A percentile compares a stretch with the other conserved stretches of the same genome.
Evolutionary conservation across 768 basidiomycete species (phyloP).

Genomic region (Cantharellus anzutake): DNA sequence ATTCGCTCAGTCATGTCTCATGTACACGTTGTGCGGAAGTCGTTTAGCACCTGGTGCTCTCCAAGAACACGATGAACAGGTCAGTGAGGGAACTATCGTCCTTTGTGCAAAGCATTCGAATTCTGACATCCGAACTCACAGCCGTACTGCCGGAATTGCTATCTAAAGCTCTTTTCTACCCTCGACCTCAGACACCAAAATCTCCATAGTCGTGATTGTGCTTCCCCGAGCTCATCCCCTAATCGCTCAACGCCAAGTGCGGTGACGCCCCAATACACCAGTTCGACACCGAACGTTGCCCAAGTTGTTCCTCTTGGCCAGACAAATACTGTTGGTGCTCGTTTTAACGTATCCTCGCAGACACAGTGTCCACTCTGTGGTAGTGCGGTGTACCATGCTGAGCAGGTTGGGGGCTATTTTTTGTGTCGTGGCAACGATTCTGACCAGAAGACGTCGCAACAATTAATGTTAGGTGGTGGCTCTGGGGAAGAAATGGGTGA

Average conservation of each 20-base stretch:
- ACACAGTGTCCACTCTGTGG: conserved; percentile 50
- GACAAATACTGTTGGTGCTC: conserved; percentile 1
- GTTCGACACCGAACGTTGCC: not conserved
- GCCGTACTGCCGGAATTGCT: conserved; percentile 56
- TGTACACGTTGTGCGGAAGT: conserved; percentile 59
- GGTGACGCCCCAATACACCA: not conserved
- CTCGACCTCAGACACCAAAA: conserved; percentile 13
- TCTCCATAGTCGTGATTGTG: not conserved
- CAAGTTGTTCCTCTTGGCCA: not conserved
- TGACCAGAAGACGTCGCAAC: not conserved
- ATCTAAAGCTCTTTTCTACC: conserved; percentile 62
- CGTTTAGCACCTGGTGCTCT: conserved; percentile 58
- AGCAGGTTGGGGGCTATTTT: conserved; percentile 34
- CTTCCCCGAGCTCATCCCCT: conserved; percentile 1
- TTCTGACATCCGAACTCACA: conserved; percentile 3
- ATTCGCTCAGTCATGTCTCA: conserved; percentile 72
- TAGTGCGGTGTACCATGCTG: conserved; percentile 71
- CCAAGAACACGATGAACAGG: conserved; percentile 70
- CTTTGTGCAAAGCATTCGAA: not conserved
- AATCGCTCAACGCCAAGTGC: conserved; percentile 3
- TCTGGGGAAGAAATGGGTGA: conserved; percentile 44
- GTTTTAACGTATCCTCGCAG: not conserved
- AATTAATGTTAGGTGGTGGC: conserved; percentile 41
- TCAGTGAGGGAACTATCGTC: conserved; percentile 18
- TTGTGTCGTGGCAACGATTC: not conserved